Evolutionary conservation across 2,329 filamentous ascomycete genomes (phyloP).

Genomic region (Aspergillus ibericus): DNA sequence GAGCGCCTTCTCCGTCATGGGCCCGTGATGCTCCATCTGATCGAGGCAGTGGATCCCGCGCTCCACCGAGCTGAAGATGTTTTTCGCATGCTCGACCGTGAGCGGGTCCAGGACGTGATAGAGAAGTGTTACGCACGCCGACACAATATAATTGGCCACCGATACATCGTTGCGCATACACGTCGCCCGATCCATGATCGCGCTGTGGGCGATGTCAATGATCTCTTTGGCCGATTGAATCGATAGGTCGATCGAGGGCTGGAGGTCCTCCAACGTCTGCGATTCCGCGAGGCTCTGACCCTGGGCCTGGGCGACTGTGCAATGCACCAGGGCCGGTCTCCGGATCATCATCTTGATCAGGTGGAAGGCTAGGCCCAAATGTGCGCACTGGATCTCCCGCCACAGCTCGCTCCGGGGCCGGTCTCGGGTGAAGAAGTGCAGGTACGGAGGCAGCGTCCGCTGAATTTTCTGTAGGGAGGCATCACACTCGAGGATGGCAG

Average conservation of each 20-base stretch:
- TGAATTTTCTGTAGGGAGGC: neutral
- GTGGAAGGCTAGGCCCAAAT: neutral
- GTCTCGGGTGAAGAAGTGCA: conserved; percentile 1
- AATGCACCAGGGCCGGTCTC: neutral
- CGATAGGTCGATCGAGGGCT: neutral
- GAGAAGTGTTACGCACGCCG: conserved; percentile 3
- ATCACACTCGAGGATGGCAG: neutral
- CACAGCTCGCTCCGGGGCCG: neutral
- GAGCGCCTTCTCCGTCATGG: neutral
- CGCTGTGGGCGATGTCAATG: neutral
- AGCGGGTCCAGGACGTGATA: neutral
- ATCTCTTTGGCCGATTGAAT: neutral
- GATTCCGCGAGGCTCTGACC: neutral
- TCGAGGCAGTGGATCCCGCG: conserved; percentile 9
- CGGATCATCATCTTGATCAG: conserved; percentile 1
- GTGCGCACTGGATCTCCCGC: conserved; percentile 3
- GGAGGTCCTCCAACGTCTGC: neutral
- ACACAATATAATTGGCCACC: neutral
- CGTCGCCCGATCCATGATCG: neutral
- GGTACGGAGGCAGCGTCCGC: neutral
- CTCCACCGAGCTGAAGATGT: neutral
- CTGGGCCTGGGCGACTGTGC: neutral
- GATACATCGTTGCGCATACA: neutral
- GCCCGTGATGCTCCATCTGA: conserved; percentile 9
- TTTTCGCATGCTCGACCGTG: neutral